Conservation (phyloP, 1,284 basidiomycete species). For the Papiliotrema nemorosa region DNA sequence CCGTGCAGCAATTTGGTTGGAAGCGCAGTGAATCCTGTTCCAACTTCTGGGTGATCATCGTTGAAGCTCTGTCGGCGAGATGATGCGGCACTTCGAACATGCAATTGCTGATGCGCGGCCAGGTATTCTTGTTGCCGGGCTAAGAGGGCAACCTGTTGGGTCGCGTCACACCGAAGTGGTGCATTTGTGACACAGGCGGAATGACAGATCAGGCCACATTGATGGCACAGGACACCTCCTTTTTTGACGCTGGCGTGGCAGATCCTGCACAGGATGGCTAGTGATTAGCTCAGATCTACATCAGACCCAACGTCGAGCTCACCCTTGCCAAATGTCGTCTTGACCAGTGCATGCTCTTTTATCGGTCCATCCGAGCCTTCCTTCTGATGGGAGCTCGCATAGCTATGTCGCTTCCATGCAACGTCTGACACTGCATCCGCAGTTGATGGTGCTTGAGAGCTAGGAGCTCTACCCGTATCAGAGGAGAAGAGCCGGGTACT, state of each 20-base stretch:
- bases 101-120: background rate
- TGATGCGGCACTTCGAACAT: background rate
- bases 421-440: constrained; percentile 14
- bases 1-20: constrained; percentile 20
- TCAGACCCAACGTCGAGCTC: constrained; percentile 44
- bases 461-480: background rate
- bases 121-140: constrained; percentile 28
- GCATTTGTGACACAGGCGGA: constrained; percentile 70
- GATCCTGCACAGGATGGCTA: constrained; percentile 82
- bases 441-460: background rate
- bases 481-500: constrained; percentile 47
- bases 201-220: constrained; percentile 86
- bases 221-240: constrained; percentile 79
- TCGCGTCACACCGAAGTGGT: constrained; percentile 72
- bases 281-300: constrained; percentile 4
- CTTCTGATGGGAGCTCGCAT: constrained; percentile 48
- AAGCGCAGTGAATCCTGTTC: constrained; percentile 8
- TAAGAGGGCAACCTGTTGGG: constrained; percentile 33
- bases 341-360: constrained; percentile 77
- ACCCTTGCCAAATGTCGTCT: constrained; percentile 90
- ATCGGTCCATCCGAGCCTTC: constrained; percentile 36
- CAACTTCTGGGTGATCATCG: constrained; percentile 8
- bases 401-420: constrained; percentile 15
- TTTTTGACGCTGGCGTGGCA: constrained; percentile 78
- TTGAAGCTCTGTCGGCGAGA: constrained; percentile 13